Conservation (phyloP, 495 filamentous ascomycete species). For the Neurospora sp. region DNA sequence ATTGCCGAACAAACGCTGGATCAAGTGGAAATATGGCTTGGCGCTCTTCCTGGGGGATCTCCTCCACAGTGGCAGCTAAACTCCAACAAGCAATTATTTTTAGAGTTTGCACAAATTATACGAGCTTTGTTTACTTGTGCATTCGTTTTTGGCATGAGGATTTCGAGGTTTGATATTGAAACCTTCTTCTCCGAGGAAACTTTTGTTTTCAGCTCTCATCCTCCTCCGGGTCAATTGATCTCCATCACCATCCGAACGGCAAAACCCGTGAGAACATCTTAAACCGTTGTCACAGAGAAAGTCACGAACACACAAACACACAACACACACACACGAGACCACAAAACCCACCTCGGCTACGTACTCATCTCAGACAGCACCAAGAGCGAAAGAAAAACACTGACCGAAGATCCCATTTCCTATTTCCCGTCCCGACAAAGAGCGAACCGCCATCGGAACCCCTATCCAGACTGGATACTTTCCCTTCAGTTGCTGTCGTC, state of each 20-base stretch:
- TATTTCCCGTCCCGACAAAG: neutral
- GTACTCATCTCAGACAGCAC: neutral
- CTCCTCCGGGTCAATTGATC: neutral
- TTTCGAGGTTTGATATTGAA: neutral
- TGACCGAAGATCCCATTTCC: neutral
- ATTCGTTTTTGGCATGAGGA: neutral
- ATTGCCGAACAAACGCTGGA: neutral
- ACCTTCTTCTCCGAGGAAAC: too few species aligned
- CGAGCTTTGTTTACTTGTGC: neutral
- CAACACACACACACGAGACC: neutral
- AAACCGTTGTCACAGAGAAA: neutral
- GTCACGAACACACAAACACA: neutral
- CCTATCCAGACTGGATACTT: neutral
- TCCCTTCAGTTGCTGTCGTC: neutral
- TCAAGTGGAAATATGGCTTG: neutral
- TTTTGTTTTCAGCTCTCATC: neutral
- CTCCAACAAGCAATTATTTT: neutral
- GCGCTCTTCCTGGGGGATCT: neutral
- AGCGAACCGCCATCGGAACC: neutral
- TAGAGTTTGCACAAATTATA: neutral
- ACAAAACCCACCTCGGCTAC: neutral
- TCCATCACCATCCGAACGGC: neutral
- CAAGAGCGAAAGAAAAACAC: neutral
- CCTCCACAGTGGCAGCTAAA: neutral
- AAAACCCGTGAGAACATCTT: neutral